Percentiles rank a stretch among this genome's conserved stretches.
phyloP scores from a whole-genome alignment of 148 eudicot genomes.

The Rhododendron griersonianum region DNA sequence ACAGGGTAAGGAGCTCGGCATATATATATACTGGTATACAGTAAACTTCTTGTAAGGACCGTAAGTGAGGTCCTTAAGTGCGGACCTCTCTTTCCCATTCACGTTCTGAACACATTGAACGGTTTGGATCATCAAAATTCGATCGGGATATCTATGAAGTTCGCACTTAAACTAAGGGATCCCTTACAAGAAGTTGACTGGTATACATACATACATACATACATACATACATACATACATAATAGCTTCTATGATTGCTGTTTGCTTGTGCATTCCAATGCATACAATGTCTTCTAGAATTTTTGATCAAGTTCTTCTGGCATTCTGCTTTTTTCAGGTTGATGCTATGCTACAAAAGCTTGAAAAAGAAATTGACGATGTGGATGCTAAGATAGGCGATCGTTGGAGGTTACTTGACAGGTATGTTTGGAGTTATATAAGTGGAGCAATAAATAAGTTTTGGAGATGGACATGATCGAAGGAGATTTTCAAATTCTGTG shows the following conservation, averaged over 20 bases:
- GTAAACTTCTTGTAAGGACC: no score
- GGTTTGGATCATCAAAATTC: no score
- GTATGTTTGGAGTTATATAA: slow-evolving; percentile 20
- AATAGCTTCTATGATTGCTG: background rate
- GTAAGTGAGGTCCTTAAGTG: no score
- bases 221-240: background rate
- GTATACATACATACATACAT: no score
- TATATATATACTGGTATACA: no score
- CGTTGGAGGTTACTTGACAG: slow-evolving; percentile 84
- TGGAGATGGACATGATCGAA: background rate
- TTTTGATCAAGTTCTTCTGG: background rate
- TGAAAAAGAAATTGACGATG: slow-evolving; percentile 93
- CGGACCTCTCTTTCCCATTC: background rate
- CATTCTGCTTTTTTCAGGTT: slow-evolving; percentile 36
- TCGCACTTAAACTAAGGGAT: no score
- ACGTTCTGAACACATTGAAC: no score
- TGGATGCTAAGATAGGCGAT: slow-evolving; percentile 88
- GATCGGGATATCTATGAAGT: no score
- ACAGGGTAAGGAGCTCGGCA: slow-evolving; percentile 40
- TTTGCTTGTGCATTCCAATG: background rate
- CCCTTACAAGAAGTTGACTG: no score
- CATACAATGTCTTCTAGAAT: background rate
- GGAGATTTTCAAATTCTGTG: background rate
- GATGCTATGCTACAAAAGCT: slow-evolving; percentile 92
- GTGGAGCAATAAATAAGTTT: background rate